Percentiles rank a stretch among this genome's conserved stretches.
phyloP scores from a whole-genome alignment of 257 asterid genomes.

The Cordia subcordata region DNA sequence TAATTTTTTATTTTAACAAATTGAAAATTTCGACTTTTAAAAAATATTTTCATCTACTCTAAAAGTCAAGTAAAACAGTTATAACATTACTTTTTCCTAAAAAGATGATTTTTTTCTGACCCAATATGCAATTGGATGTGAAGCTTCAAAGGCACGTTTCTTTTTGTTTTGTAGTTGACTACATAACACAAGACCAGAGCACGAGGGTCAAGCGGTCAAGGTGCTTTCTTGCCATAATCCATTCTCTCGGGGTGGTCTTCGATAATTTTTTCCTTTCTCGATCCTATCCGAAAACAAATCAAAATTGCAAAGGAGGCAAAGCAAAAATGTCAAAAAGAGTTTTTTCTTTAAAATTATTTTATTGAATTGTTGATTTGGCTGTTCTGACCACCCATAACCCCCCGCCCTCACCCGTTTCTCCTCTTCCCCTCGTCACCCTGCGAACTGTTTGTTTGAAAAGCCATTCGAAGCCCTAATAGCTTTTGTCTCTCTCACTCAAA shows the following conservation, averaged over 20 bases:
- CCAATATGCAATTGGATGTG: too few species aligned
- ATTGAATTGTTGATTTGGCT: conserved; percentile 36
- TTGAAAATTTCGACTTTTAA: too few species aligned
- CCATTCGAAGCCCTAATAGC: neutral
- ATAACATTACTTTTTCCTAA: too few species aligned
- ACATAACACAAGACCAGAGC: too few species aligned
- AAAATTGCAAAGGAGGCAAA: neutral
- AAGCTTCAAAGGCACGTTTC: conserved; percentile 30
- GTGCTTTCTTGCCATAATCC: neutral
- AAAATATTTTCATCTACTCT: too few species aligned
- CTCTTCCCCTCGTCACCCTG: neutral
- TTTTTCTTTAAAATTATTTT: too few species aligned
- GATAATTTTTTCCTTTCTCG: neutral
- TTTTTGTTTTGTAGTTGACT: neutral
- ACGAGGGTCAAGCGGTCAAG: too few species aligned
- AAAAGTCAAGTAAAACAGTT: too few species aligned
- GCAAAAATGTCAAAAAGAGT: too few species aligned
- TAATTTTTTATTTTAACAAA: too few species aligned
- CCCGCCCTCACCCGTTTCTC: conserved; percentile 6
- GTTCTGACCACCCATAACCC: conserved; percentile 68
- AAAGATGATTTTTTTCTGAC: too few species aligned
- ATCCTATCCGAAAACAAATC: neutral
- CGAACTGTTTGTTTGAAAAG: neutral
- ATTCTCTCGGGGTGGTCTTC: neutral
- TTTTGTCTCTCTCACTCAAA: neutral